phyloP scores from a whole-genome alignment of 306 rosid genomes.

The Aeschynomene evenia region DNA sequence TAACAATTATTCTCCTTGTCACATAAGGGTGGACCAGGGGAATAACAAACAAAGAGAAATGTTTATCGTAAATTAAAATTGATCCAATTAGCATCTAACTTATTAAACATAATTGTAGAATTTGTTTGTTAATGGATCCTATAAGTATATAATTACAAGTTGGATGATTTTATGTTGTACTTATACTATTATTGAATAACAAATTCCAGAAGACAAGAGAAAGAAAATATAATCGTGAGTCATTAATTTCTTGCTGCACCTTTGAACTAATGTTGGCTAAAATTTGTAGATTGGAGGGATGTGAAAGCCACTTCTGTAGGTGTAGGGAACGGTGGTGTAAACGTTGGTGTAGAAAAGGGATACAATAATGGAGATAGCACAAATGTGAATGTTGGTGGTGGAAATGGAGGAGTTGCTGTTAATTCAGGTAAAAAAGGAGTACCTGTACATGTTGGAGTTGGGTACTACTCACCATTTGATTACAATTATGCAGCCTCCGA shows the following conservation, averaged over 20 bases:
- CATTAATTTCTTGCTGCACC: not conserved
- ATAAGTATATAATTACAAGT: too few species aligned
- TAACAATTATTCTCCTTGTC: too few species aligned
- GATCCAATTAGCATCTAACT: too few species aligned
- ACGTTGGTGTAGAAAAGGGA: constrained; percentile 39
- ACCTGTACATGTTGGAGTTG: constrained; percentile 37
- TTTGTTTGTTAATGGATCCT: too few species aligned
- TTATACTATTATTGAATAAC: too few species aligned
- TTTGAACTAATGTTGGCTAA: not conserved
- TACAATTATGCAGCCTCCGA: constrained; percentile 45
- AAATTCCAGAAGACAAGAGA: not conserved
- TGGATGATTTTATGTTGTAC: too few species aligned
- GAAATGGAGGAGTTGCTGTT: constrained; percentile 59
- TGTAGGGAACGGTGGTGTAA: constrained; percentile 57
- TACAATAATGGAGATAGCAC: constrained; percentile 39
- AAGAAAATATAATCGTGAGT: not conserved
- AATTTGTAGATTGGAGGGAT: constrained; percentile 39
- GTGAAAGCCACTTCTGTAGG: constrained; percentile 49
- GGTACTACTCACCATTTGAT: not conserved
- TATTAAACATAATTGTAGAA: too few species aligned
- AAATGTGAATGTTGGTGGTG: constrained; percentile 56
- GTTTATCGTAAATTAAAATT: too few species aligned
- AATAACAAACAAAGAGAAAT: too few species aligned
- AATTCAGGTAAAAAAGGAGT: constrained; percentile 21
- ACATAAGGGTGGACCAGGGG: too few species aligned